A percentile compares a stretch with the other conserved stretches of the same genome.
phyloP scores from a whole-genome alignment of 2,329 filamentous ascomycete genomes.

The Alternaria gansuensis region DNA sequence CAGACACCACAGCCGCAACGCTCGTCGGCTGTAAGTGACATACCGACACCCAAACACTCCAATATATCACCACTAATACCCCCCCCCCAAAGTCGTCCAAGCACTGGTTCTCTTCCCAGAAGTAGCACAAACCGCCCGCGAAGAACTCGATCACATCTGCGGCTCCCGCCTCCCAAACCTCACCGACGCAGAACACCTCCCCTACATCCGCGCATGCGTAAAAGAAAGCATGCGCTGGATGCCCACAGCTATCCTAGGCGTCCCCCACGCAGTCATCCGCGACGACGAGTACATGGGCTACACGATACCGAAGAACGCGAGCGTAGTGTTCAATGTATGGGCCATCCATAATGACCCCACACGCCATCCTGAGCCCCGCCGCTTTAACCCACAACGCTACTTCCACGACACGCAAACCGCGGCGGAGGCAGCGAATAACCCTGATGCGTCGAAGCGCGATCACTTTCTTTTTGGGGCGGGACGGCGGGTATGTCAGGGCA shows the following conservation, averaged over 20 bases:
- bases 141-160: slow-evolving; percentile 43
- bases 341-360: slow-evolving; percentile 51
- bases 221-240: slow-evolving; percentile 48
- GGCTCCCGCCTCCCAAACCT: slow-evolving; percentile 43
- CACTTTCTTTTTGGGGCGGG: slow-evolving; percentile 54
- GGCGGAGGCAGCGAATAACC: slow-evolving; percentile 46
- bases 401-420: slow-evolving; percentile 36
- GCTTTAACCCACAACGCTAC: slow-evolving; percentile 57
- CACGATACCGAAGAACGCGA: slow-evolving; percentile 51
- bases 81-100: slow-evolving; percentile 28
- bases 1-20: slow-evolving; percentile 40
- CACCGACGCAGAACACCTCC: slow-evolving; percentile 38
- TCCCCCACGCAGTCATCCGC: slow-evolving; percentile 37
- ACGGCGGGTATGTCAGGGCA: slow-evolving; percentile 51
- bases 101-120: slow-evolving; percentile 41
- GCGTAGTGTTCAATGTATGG: slow-evolving; percentile 51
- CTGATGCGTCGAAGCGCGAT: slow-evolving; percentile 42
- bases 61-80: not conserved
- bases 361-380: slow-evolving; percentile 54
- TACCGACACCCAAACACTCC: not conserved
- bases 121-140: slow-evolving; percentile 32
- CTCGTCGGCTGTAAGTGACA: slow-evolving; percentile 31
- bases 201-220: slow-evolving; percentile 39
- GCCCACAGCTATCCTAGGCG: slow-evolving; percentile 35
- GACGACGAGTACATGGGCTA: slow-evolving; percentile 49